A percentile compares a stretch with the other conserved stretches of the same genome.
These are phyloP conservation scores for Citrus maxima DNA, from an alignment of 345 rosid genomes.

Conservation along the genomic window DNA sequence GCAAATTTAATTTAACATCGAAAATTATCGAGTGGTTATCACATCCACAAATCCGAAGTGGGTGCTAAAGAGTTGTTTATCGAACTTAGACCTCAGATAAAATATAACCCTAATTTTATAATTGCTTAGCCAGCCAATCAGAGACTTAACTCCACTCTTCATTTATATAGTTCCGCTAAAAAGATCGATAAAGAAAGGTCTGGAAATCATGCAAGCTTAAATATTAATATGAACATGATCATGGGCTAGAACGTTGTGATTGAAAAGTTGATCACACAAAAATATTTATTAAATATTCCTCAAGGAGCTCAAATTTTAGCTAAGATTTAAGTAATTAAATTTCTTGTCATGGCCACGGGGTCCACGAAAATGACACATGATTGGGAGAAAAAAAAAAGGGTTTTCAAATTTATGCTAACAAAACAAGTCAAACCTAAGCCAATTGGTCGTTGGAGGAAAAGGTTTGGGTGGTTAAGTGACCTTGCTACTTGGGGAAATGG, in stretches of 20 bases:
- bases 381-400: neutral
- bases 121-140: neutral
- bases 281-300: neutral
- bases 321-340: neutral
- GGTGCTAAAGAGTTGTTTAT: neutral
- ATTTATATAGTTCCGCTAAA: neutral
- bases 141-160: neutral
- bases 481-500: neutral
- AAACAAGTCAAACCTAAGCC: slow-evolving; percentile 1
- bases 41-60: neutral
- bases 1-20: neutral
- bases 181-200: neutral
- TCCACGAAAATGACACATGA: neutral
- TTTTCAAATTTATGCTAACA: neutral
- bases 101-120: neutral
- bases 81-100: slow-evolving; percentile 4
- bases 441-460: neutral
- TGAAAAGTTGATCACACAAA: neutral
- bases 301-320: neutral
- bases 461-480: neutral
- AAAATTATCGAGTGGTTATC: neutral
- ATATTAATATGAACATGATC: neutral
- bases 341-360: neutral
- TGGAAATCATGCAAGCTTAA: neutral
- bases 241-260: too few relatives aligned